Evolutionary conservation across 345 rosid genomes (phyloP).

Genomic region (Rhodomyrtus tomentosa): DNA sequence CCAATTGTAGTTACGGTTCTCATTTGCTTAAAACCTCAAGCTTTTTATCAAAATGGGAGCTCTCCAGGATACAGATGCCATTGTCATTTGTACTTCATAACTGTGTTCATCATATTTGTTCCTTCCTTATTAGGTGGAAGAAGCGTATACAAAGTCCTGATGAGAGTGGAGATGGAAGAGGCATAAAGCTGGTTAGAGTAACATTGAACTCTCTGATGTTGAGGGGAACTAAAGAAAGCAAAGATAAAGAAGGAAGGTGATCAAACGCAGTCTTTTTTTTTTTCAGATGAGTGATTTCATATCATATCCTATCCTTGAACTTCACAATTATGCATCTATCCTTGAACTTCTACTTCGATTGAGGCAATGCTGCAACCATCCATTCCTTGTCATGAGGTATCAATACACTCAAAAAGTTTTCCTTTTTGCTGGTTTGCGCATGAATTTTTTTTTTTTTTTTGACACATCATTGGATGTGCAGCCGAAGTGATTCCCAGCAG

Average conservation of each 20-base stretch:
- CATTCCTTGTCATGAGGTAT: constrained; percentile 63
- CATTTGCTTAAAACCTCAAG: not conserved
- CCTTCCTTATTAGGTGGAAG: constrained; percentile 35
- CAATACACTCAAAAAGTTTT: not conserved
- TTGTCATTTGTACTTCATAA: not conserved
- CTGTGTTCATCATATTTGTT: not conserved
- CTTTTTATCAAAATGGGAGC: not conserved
- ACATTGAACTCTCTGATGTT: constrained; percentile 58
- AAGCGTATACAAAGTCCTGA: constrained; percentile 54
- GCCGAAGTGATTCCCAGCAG: constrained; percentile 39
- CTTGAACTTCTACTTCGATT: constrained; percentile 59
- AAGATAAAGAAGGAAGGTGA: constrained; percentile 54
- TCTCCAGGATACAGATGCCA: not conserved
- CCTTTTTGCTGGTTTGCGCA: not conserved
- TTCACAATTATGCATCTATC: constrained; percentile 56
- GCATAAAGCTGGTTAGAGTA: constrained; percentile 41
- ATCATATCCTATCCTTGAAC: not conserved
- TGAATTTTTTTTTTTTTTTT: not conserved
- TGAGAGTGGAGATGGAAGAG: constrained; percentile 60
- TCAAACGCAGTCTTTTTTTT: not conserved
- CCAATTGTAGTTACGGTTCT: not conserved
- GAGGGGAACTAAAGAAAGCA: constrained; percentile 63
- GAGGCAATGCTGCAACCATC: constrained; percentile 74
- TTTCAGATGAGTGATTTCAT: not conserved
- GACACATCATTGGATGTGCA: constrained; percentile 2